phyloP scores from a whole-genome alignment of 108 stramenopile genomes.

The Aurantiochytrium sp. region DNA sequence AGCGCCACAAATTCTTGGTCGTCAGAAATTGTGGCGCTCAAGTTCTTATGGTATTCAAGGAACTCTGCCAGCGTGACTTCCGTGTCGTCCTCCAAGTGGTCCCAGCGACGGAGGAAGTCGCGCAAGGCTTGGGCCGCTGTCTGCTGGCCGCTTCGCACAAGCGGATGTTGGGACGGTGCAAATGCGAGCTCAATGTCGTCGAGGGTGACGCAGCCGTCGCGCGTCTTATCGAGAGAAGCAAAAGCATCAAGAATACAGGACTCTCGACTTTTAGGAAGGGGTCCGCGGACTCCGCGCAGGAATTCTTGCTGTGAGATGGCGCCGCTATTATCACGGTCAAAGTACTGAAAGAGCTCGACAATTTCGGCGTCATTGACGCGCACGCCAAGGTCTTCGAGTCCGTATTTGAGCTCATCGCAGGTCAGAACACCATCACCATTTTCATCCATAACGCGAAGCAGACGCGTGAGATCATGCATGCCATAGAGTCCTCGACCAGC shows the following conservation, averaged over 20 bases:
- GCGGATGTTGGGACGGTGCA: background rate
- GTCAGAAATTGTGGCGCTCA: background rate
- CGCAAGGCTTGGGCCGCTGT: background rate
- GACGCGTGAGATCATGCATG: background rate
- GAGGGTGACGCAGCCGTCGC: slow-evolving; percentile 1
- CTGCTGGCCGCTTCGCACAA: background rate
- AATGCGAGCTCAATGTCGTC: background rate
- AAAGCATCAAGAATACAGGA: background rate
- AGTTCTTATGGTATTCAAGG: background rate
- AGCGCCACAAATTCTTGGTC: background rate
- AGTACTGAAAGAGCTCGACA: background rate
- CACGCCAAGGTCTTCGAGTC: background rate
- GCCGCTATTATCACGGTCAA: background rate
- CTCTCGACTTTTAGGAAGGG: background rate
- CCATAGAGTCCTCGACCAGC: background rate
- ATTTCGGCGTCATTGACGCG: background rate
- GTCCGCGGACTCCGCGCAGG: slow-evolving; percentile 7
- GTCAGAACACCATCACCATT: background rate
- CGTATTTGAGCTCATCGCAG: background rate
- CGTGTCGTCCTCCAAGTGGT: background rate
- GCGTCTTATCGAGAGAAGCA: background rate
- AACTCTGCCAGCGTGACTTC: background rate
- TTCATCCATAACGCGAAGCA: background rate
- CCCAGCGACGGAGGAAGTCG: background rate
- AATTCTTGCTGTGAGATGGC: background rate